A percentile compares a stretch with the other conserved stretches of the same genome.
phyloP scores from a whole-genome alignment of 2,329 filamentous ascomycete genomes.

The Pseudocercospora pini-densiflorae region DNA sequence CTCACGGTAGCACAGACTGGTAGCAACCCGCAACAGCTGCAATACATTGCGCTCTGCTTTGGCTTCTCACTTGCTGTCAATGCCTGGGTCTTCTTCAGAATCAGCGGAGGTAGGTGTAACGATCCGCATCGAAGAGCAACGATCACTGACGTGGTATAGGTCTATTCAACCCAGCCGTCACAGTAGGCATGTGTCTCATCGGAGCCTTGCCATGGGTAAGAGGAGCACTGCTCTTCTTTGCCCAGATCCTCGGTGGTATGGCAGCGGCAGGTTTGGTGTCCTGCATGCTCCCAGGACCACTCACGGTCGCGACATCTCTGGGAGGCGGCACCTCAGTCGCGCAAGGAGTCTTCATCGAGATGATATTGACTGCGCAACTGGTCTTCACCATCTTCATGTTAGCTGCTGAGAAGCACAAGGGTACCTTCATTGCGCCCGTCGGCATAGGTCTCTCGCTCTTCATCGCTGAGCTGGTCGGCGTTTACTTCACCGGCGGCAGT shows the following conservation, averaged over 20 bases:
- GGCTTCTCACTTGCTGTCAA: constrained; percentile 49
- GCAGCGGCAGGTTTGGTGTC: constrained; percentile 39
- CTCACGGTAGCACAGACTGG: constrained; percentile 34
- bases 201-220: constrained; percentile 42
- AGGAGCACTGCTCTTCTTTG: constrained; percentile 41
- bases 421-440: constrained; percentile 49
- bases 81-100: constrained; percentile 46
- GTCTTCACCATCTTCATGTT: constrained; percentile 44
- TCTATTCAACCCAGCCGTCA: constrained; percentile 42
- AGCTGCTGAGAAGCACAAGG: constrained; percentile 45
- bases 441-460: constrained; percentile 56
- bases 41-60: constrained; percentile 46
- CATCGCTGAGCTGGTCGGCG: constrained; percentile 48
- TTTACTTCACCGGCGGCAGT: constrained; percentile 40
- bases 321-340: constrained; percentile 40
- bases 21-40: constrained; percentile 43
- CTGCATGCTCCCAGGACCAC: constrained; percentile 42
- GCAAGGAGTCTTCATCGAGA: constrained; percentile 45
- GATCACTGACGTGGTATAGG: constrained; percentile 20
- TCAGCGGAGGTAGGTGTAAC: constrained; percentile 37
- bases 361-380: constrained; percentile 45
- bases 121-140: neutral
- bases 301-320: constrained; percentile 42
- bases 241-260: constrained; percentile 44
- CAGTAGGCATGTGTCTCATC: constrained; percentile 35